Evolutionary conservation across 305 asterid genomes (phyloP), one percentile per base, ranked within the genome.

Genomic region (Salvia sclarea): DNA sequence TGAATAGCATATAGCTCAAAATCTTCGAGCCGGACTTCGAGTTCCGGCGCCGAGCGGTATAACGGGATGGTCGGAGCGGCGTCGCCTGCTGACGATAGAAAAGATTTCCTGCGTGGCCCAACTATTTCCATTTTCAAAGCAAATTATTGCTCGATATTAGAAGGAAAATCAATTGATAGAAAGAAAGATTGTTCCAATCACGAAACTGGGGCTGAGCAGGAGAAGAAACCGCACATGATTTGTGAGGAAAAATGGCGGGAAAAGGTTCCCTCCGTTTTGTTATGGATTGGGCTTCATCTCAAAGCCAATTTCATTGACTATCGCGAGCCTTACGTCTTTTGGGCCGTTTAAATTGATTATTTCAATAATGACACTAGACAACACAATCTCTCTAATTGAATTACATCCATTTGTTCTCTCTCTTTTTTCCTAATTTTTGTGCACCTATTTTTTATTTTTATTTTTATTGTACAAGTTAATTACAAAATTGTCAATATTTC

Each of bases 21-120:
- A 61, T 94, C 99, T 77, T 94, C 97, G 61, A 88, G 90, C 54
- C 98, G 79, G 55, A 91, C 97, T 75, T 94, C 96, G 30, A 91
- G 92, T 13, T 77, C 83, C 77, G 99, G 99, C n/a, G 97, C 86
- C 49, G 92, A 77, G 25, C 94, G 92, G 85, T 94, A 91, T 71
- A 91, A 81, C 37, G 88, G 93, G 31, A 86, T 69, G 24, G 82
- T 72, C 40, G 87, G 64, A 44, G 74, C 81, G 59, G 66, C 78
- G 45, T 31, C 80, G 21, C 53, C 66, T 13, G 80, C 62, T 5
- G 83, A 43, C 7, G 80, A 41, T 3, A 41, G 25, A 24, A 66
- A 45, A 3, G 85, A 59, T 60, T 72, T 85, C 81, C 86, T 61
- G 62, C 84, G 79, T 52, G 95, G 79, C 54, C 84, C 80, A 41